Base-by-base conservation (phyloP, 2,329 filamentous ascomycete genomes). In the Scedosporium aurantiacum region DNA sequence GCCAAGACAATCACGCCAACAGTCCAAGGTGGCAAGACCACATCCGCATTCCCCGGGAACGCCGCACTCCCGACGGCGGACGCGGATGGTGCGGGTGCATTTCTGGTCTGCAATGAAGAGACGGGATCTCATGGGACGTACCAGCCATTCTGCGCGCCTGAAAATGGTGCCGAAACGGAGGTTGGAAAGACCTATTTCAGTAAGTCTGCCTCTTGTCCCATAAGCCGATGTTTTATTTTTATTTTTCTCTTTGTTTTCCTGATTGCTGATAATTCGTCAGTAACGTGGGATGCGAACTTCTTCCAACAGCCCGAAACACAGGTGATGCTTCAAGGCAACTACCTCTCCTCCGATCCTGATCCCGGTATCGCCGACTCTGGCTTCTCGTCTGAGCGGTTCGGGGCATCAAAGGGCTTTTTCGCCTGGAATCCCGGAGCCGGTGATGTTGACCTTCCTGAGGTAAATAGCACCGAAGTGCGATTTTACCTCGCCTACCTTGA, bases 251-350 rank as follows among this genome's bases (percentile, higher is more conserved):
- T 10, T 37, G 14, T 37, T 37, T 4, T 37, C 28, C 7, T 32
- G 14, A 16, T 60, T 65, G 50, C 64, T 58, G 27, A 47, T 18
- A 8, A 18, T 25, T 37, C 2, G 5, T 12, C 56, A 65, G 64
- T 65, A 55, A 65, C 64, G 8, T 65, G 64, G 64, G 64, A 65
- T 47, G 41, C 59, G 10, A 50, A 43, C n/a, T 50, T 65, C 40
- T 65, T 65, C 47, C 56, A 64, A 41, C 43, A 43, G 23, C 59
- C 62, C 4, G 61, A 45, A 56, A 63, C 63, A 6, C 57, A 60
- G 47, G 37, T 65, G 37, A 58, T 62, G 43, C 52, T 65, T 27
- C 60, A 65, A 47, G 64, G 64, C 16, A 63, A 63, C 56, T 65
- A 47, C 47, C 57, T 59, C 57, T 57, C 41, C n/a, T 52, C 55